These are phyloP conservation scores for Kurtzmaniella natalensis DNA, from an alignment of 1,139 yeast genomes.

Conservation along the genomic window DNA sequence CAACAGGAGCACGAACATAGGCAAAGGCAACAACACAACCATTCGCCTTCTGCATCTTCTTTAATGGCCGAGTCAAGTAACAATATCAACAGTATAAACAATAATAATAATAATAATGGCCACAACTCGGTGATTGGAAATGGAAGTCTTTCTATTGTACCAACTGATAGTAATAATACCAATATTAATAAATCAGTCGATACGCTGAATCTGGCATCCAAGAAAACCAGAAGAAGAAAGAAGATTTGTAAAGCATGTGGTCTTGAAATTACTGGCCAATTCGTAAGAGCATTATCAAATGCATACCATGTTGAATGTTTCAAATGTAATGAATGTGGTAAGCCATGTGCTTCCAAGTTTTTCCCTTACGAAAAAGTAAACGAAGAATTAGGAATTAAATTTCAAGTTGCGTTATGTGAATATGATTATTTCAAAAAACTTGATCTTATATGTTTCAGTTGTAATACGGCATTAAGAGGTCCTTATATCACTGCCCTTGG, in stretches of 20 bases:
- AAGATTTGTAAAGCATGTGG: constrained; percentile 62
- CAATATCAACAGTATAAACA: no score
- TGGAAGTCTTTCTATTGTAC: no score
- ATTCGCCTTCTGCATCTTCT: no score
- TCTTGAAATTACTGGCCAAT: constrained; percentile 68
- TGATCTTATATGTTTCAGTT: constrained; percentile 76
- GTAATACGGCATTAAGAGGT: constrained; percentile 84
- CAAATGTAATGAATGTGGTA: constrained; percentile 76
- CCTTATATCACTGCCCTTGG: constrained; percentile 94
- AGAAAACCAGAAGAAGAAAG: constrained; percentile 21
- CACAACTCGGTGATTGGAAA: no score
- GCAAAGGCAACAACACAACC: no score
- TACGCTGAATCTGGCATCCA: no score
- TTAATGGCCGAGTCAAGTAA: no score
- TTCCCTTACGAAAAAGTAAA: constrained; percentile 52
- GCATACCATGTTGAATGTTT: constrained; percentile 88
- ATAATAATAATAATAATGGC: no score
- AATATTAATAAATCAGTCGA: no score
- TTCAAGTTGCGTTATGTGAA: constrained; percentile 81
- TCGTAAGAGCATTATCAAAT: constrained; percentile 76
- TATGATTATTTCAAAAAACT: constrained; percentile 85
- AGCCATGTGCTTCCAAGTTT: constrained; percentile 68
- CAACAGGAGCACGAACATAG: no score
- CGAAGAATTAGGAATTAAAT: constrained; percentile 25
- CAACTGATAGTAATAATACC: no score